These are phyloP conservation scores for Cicer cuneatum DNA, from an alignment of 306 rosid species.

Conservation along the genomic window DNA sequence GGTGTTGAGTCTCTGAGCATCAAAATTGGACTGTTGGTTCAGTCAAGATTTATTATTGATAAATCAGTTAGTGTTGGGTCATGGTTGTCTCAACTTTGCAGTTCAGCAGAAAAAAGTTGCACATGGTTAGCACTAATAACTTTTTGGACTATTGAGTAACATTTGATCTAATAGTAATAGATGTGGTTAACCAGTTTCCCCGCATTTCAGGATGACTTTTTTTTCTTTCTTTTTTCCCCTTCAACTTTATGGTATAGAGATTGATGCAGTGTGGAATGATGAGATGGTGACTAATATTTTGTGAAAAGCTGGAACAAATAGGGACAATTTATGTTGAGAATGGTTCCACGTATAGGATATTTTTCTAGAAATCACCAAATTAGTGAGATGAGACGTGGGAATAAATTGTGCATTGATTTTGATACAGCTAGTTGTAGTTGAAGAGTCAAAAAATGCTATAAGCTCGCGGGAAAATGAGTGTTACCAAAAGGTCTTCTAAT, in stretches of 20 bases:
- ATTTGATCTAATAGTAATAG: not conserved
- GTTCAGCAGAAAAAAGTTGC: not conserved
- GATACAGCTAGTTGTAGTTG: constrained; percentile 48
- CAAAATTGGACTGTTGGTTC: constrained; percentile 7
- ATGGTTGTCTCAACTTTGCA: not conserved
- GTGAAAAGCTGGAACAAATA: constrained; percentile 39
- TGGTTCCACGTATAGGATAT: constrained; percentile 29
- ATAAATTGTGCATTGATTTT: constrained; percentile 42
- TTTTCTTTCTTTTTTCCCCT: not conserved
- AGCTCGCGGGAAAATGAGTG: too few species aligned
- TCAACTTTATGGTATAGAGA: constrained; percentile 9
- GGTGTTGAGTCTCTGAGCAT: not conserved
- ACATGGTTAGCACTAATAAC: not conserved
- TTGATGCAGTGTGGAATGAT: constrained; percentile 18
- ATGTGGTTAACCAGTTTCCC: constrained; percentile 6
- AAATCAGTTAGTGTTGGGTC: constrained; percentile 1
- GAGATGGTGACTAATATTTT: constrained; percentile 45
- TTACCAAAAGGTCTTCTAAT: too few species aligned
- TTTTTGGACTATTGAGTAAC: not conserved
- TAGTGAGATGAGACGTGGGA: constrained; percentile 40
- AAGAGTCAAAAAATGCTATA: too few species aligned
- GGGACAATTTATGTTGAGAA: constrained; percentile 45
- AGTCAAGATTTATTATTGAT: constrained; percentile 25
- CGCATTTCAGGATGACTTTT: not conserved
- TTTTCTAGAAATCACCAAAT: constrained; percentile 38